Conservation (phyloP, 306 rosid species). For the Acacia melanoxylon region DNA sequence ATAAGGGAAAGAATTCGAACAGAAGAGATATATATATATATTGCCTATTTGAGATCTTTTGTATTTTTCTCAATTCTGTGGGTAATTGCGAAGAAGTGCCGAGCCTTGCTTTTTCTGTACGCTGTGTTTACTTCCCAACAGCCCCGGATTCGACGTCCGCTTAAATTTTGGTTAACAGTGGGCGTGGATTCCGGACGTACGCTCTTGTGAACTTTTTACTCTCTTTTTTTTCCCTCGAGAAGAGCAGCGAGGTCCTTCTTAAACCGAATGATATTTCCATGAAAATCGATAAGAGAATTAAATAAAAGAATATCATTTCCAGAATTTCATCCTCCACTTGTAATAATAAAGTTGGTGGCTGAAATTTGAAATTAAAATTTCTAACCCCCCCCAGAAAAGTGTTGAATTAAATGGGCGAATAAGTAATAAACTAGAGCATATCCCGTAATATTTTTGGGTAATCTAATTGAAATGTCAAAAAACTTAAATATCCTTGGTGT, state of each 20-base stretch:
- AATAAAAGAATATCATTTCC: background rate
- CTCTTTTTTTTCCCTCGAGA: background rate
- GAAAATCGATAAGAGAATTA: background rate
- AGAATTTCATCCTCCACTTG: background rate
- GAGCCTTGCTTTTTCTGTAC: constrained; percentile 59
- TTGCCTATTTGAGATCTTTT: background rate
- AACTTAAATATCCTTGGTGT: no score
- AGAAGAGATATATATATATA: background rate
- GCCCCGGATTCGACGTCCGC: constrained; percentile 43
- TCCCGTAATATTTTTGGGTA: no score
- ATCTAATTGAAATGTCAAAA: no score
- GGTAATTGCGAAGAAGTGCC: constrained; percentile 21
- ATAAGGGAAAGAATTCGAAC: constrained; percentile 29
- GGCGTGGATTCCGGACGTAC: constrained; percentile 46
- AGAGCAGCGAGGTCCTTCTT: background rate
- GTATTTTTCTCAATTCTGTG: constrained; percentile 13
- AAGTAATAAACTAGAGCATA: background rate
- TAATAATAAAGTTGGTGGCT: background rate
- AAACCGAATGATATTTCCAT: background rate
- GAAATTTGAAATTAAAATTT: background rate
- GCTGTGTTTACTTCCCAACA: constrained; percentile 36
- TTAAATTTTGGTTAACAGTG: constrained; percentile 19
- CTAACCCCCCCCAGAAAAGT: background rate
- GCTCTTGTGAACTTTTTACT: background rate
- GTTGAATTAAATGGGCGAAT: background rate